Evolutionary conservation across 164 flowering plant genomes (phyloP).

Genomic region (Tetrastigma voinierianum): DNA sequence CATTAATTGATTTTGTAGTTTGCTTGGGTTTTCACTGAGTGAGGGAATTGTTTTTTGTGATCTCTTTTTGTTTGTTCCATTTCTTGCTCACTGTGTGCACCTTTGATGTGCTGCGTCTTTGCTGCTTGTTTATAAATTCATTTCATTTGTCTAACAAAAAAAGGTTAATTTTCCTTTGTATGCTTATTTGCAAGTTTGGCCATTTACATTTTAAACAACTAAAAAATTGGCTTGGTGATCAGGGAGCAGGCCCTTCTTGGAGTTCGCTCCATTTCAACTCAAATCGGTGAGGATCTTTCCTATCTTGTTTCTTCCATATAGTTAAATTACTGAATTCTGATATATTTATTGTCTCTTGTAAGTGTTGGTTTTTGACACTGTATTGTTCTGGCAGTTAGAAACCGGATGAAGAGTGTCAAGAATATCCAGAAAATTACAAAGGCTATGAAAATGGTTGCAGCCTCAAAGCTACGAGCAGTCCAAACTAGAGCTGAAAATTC

Average conservation of each 20-base stretch:
- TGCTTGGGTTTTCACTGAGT: too few relatives aligned
- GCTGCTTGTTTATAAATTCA: too few relatives aligned
- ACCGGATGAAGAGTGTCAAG: constrained; percentile 96
- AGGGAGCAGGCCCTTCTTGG: constrained; percentile 71
- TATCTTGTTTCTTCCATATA: not conserved
- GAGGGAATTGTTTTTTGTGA: too few relatives aligned
- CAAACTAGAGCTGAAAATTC: constrained; percentile 90
- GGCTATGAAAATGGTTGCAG: constrained; percentile 99
- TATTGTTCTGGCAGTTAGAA: constrained; percentile 63
- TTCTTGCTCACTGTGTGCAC: too few relatives aligned
- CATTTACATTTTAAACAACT: constrained; percentile 5
- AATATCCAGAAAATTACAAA: constrained; percentile 96
- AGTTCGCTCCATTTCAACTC: constrained; percentile 81
- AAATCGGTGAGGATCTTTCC: constrained; percentile 56
- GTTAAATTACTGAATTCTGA: not conserved
- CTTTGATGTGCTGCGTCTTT: too few relatives aligned
- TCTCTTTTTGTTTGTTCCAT: too few relatives aligned
- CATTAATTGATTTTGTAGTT: too few relatives aligned
- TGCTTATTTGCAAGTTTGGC: not conserved
- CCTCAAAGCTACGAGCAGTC: constrained; percentile 86
- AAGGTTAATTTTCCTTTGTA: too few relatives aligned
- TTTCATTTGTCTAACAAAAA: too few relatives aligned
- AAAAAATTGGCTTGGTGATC: constrained; percentile 21
- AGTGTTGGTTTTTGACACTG: not conserved
- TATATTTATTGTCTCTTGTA: not conserved